phyloP scores from a whole-genome alignment of 345 rosid genomes.

The Anastatica hierochuntica region DNA sequence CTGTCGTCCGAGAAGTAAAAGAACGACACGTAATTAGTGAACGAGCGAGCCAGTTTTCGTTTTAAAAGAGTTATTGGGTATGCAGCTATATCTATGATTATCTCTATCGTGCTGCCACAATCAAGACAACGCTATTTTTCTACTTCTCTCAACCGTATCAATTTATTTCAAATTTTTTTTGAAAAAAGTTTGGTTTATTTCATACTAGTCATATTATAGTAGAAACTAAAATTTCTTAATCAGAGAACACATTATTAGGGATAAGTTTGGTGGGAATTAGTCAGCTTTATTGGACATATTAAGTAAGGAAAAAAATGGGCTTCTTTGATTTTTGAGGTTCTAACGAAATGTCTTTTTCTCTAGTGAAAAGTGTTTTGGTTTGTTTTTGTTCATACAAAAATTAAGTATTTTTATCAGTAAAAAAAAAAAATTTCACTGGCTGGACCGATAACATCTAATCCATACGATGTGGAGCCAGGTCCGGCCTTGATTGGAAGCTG shows the following conservation, averaged over 20 bases:
- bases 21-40: slow-evolving; percentile 26
- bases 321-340: slow-evolving; percentile 26
- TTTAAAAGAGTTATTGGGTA: slow-evolving; percentile 15
- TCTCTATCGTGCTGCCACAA: slow-evolving; percentile 14
- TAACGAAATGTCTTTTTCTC: slow-evolving; percentile 6
- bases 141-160: slow-evolving; percentile 26
- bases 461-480: too few species aligned
- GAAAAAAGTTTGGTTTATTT: neutral
- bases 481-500: too few species aligned
- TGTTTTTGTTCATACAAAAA: slow-evolving; percentile 15
- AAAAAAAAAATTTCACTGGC: too few species aligned
- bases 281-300: slow-evolving; percentile 28
- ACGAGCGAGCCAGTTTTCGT: neutral
- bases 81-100: slow-evolving; percentile 1
- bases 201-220: neutral
- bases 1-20: slow-evolving; percentile 21
- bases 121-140: slow-evolving; percentile 25
- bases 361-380: slow-evolving; percentile 9
- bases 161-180: neutral
- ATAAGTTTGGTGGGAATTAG: slow-evolving; percentile 27
- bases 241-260: slow-evolving; percentile 20
- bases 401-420: too few species aligned
- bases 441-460: too few species aligned
- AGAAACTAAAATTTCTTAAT: neutral
- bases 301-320: slow-evolving; percentile 18